These are phyloP conservation scores for Cadophora gregata DNA, from an alignment of 2,329 filamentous ascomycete genomes.

Conservation along the genomic window DNA sequence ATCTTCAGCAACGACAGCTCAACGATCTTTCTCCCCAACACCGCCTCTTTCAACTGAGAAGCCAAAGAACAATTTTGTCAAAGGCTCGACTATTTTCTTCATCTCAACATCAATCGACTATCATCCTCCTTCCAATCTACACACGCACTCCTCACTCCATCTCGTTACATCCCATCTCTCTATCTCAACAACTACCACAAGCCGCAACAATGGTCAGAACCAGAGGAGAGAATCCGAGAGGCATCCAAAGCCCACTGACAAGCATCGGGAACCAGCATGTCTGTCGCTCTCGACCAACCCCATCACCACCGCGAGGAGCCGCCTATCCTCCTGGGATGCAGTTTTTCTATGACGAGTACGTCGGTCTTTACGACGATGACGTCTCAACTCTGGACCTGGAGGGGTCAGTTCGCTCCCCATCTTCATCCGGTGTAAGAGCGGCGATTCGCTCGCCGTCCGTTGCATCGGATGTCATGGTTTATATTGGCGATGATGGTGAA, in stretches of 20 bases:
- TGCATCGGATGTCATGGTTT: slow-evolving; percentile 6
- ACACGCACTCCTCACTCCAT: neutral
- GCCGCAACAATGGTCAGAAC: slow-evolving; percentile 10
- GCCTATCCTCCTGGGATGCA: neutral
- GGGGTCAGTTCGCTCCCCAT: neutral
- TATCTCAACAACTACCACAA: neutral
- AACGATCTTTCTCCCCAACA: neutral
- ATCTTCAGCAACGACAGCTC: slow-evolving; percentile 6
- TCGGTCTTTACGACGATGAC: slow-evolving; percentile 11
- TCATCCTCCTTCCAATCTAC: neutral
- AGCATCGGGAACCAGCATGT: neutral
- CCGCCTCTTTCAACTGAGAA: neutral
- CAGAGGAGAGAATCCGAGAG: neutral
- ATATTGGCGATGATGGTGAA: neutral
- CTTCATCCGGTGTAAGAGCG: slow-evolving; percentile 8
- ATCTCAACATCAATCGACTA: neutral
- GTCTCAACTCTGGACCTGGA: neutral
- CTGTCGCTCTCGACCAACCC: neutral
- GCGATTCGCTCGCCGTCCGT: slow-evolving; percentile 3
- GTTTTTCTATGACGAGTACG: neutral
- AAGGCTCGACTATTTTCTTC: neutral
- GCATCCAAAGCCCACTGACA: slow-evolving; percentile 1
- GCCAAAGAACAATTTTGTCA: neutral
- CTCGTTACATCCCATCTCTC: neutral
- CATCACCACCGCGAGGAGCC: neutral